Conservation (phyloP, 23 red algal species). For the Agarophyton chilense region DNA sequence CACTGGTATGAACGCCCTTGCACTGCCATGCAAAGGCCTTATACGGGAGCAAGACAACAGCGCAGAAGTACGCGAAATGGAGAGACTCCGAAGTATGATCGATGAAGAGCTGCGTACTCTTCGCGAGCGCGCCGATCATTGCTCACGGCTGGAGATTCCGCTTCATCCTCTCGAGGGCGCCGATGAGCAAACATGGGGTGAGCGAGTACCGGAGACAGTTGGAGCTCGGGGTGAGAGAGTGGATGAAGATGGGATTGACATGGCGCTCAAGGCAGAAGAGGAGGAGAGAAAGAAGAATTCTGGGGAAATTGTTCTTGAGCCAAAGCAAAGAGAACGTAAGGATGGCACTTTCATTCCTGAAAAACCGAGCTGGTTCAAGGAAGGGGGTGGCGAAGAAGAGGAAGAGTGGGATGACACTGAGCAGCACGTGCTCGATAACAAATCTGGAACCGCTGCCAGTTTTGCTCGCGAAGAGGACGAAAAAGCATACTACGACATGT, state of each 20-base stretch:
- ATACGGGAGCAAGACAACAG: constrained; percentile 56
- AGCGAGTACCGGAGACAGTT: constrained; percentile 57
- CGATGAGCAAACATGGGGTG: constrained; percentile 62
- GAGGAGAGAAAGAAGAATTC: background rate
- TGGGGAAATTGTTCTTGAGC: background rate
- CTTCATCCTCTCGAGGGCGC: constrained; percentile 66
- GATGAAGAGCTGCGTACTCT: constrained; percentile 54
- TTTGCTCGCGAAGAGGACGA: constrained; percentile 45
- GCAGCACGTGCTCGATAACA: constrained; percentile 33
- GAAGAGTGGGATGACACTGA: constrained; percentile 50
- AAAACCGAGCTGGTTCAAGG: constrained; percentile 73
- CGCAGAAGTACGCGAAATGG: constrained; percentile 44
- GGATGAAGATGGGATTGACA: constrained; percentile 49
- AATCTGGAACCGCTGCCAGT: constrained; percentile 49
- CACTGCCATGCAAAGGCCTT: constrained; percentile 39
- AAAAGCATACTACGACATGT: constrained; percentile 46
- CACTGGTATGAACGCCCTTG: constrained; percentile 13
- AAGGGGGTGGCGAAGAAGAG: constrained; percentile 9
- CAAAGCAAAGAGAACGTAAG: background rate
- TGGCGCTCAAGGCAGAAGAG: constrained; percentile 3
- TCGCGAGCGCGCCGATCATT: constrained; percentile 31
- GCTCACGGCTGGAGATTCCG: constrained; percentile 49
- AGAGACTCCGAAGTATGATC: constrained; percentile 23
- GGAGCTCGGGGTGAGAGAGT: constrained; percentile 53
- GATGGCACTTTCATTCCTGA: constrained; percentile 57